Base-by-base conservation (phyloP, 768 basidiomycete genomes). In the Lyophyllum shimeji region DNA sequence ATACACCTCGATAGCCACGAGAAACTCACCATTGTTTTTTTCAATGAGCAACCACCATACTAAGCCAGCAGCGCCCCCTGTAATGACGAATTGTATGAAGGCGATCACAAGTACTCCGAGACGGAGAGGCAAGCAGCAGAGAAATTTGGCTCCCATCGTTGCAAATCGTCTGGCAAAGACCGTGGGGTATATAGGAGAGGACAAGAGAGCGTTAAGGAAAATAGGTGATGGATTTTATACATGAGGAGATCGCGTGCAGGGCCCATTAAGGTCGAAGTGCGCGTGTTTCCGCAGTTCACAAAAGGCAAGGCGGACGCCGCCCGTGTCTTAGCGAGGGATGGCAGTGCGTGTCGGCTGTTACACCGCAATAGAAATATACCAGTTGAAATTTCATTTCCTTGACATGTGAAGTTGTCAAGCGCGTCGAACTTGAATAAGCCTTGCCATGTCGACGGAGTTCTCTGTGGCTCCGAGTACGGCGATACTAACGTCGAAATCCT, bases 121-220 rank as follows among this genome's bases (percentile, higher is more conserved):
- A 20, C 76, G 72, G 40, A 76, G 70, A n/a, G 77, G 76, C 12
- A 79, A 62, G 55, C 77, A 79, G 52, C 71, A 75, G 8, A 75
- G 68, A 59, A 75, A 75, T 60, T 77, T 77, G 29, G 75, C 67
- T 31, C 66, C 62, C 75, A 77, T 77, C 6, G 31, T 46, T 46
- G 18, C 13, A 34, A 2, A 31, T 39, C 25, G 21, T 21, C 55
- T 55, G 39, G n/a, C n/a, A n/a, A 24, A 55, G 52, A 46, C 58
- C 12, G 21, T 49, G 48, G 37, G 40, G 37, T 23, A 50, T 12
- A 46, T 46, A 25, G 50, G 21, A 33, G 49, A 34, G 39, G 31
- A 33, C 25, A 47, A 13, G 5, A 47, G 7, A 18, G 17, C 8
- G 46, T 18, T 31, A 47, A 27, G 18, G 23, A 29, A 23, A 31